A percentile compares a stretch with the other conserved stretches of the same genome.
Evolutionary conservation across 352 stramenopile species (phyloP).

Genomic region (Globisporangium cystogenes): DNA sequence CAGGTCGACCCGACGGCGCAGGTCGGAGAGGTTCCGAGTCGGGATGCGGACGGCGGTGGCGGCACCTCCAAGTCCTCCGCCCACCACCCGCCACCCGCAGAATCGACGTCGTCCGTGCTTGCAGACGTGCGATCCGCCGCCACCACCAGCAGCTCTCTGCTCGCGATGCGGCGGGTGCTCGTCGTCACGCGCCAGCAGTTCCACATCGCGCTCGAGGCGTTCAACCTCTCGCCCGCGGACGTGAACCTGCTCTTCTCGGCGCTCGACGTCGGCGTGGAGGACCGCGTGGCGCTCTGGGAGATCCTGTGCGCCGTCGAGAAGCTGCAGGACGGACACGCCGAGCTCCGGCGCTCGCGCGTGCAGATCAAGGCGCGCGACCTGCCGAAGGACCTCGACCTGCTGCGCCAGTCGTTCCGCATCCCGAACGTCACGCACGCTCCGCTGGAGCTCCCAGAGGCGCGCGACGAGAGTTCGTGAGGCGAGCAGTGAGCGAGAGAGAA

Average conservation of each 20-base stretch:
- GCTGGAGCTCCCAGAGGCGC: background rate
- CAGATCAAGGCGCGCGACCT: constrained; percentile 32
- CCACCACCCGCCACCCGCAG: background rate
- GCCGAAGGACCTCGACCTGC: constrained; percentile 29
- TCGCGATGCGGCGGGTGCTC: constrained; percentile 24
- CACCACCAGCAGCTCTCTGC: constrained; percentile 9
- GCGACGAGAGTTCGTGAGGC: no score
- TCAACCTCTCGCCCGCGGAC: constrained; percentile 32
- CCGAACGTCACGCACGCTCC: constrained; percentile 6
- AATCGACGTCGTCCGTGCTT: background rate
- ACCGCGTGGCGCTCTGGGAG: constrained; percentile 43
- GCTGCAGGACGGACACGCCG: constrained; percentile 40
- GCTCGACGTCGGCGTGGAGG: constrained; percentile 45
- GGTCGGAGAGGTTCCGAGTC: no score
- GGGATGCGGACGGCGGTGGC: no score
- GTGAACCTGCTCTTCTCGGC: constrained; percentile 62
- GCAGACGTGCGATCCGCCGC: background rate
- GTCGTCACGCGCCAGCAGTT: constrained; percentile 51
- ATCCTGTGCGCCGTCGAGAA: constrained; percentile 34
- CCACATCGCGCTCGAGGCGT: constrained; percentile 50
- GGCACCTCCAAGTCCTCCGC: no score
- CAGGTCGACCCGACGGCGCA: background rate
- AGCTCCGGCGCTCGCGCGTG: constrained; percentile 37
- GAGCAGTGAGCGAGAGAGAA: no score
- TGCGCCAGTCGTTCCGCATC: constrained; percentile 17